Evolutionary conservation across 2,329 filamentous ascomycete species (phyloP), one percentile per base, ranked within the genome.

Genomic region (Sclerotinia borealis): DNA sequence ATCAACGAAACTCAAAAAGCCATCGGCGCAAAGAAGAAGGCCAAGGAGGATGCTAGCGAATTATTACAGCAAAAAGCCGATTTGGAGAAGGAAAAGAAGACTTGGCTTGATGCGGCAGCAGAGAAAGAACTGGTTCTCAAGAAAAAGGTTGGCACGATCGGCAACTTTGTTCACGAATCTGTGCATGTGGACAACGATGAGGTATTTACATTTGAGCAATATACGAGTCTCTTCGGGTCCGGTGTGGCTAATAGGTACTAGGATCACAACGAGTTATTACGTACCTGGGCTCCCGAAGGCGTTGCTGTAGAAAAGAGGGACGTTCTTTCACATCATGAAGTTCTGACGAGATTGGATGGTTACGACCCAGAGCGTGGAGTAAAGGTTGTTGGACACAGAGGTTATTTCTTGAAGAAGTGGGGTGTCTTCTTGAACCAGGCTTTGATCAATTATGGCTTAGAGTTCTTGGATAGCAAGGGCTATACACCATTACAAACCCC

Each of bases 321-420:
- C 64, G 80, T 84, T 67, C 88, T 98, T 66, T 96, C 93, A 59
- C 95, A 99, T 77, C 95, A 99, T 77, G 93, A 98, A 75, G 92
- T 99, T 61, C 85, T 98, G 65, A 86, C 88, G 64, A 85, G 92
- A 70, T 80, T 98, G 67, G 92, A 95, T 71, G 93, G 93, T 61
- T 97, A 96, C 75, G 95, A 98, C 75, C 90, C 92, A 1, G 92
- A 96, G 74, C 88, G 95, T 68, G 92, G 92, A 69, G 90, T 92
- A 68, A 98, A 98, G 81, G 85, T 98, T 67, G 93, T 96, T 50
- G 93, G 95, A 59, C 93, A 98, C 77, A 85, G 93, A 71, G 93
- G 93, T 45, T 98, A 98, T 79, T 97, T 93, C 78, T 79, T 98
- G 72, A 92, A 87, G 64, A 88, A 89, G 66, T 96, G 93, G 81